phyloP scores from a whole-genome alignment of 2,329 filamentous ascomycete genomes.

The Colletotrichum graminicola region DNA sequence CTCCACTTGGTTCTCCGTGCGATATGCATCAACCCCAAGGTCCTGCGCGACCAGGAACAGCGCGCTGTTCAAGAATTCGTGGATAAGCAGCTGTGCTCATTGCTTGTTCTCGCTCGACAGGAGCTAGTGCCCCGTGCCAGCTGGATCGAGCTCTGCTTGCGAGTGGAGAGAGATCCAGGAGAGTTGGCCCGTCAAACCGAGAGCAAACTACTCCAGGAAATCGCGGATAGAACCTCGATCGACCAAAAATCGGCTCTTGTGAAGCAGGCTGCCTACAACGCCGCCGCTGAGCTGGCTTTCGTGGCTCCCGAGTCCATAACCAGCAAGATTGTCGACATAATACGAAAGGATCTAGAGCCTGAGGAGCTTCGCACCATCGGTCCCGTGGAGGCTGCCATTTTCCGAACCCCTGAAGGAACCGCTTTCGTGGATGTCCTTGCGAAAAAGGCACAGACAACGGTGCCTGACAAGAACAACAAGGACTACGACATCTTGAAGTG shows the following conservation, averaged over 20 bases:
- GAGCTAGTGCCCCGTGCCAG: constrained; percentile 81
- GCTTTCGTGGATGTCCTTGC: constrained; percentile 91
- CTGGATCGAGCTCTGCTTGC: constrained; percentile 92
- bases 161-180: constrained; percentile 85
- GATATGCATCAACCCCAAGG: constrained; percentile 72
- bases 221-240: constrained; percentile 64
- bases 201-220: constrained; percentile 75
- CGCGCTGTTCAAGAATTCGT: constrained; percentile 51
- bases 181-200: constrained; percentile 75
- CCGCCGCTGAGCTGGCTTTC: constrained; percentile 92
- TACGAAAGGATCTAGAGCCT: constrained; percentile 79
- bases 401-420: constrained; percentile 88
- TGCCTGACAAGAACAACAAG: constrained; percentile 89
- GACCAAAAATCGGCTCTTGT: constrained; percentile 62
- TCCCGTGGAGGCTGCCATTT: constrained; percentile 91
- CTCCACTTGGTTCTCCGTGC: constrained; percentile 72
- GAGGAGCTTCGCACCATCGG: constrained; percentile 79
- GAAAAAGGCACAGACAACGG: constrained; percentile 77
- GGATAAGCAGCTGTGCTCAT: constrained; percentile 78
- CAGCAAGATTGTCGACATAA: constrained; percentile 78
- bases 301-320: constrained; percentile 88
- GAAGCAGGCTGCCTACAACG: constrained; percentile 81
- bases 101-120: constrained; percentile 82
- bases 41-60: constrained; percentile 59
- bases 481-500: constrained; percentile 97